Conservation (phyloP, 768 basidiomycete genomes). For the Leucocoprinus leucothites region DNA sequence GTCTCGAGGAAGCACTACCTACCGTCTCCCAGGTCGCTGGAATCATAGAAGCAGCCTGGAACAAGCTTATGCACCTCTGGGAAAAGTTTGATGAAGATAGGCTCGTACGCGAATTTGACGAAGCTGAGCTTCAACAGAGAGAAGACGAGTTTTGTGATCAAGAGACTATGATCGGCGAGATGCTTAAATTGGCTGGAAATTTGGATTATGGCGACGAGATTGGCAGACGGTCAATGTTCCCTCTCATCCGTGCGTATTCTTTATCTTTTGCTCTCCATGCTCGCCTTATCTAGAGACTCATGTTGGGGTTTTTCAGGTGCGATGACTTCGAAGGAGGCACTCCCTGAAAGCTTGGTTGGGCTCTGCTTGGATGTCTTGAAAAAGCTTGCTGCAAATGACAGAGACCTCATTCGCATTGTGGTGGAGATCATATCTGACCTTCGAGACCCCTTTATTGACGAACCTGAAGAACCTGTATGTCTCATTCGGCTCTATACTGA, state of each 20-base stretch:
- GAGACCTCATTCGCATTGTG: conserved; percentile 83
- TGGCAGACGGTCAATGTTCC: conserved; percentile 84
- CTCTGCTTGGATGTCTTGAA: conserved; percentile 82
- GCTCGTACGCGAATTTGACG: conserved; percentile 21
- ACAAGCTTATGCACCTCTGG: conserved; percentile 34
- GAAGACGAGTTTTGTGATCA: conserved; percentile 49
- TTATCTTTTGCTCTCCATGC: too few species aligned
- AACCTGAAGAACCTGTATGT: conserved; percentile 17
- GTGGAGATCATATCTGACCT: conserved; percentile 87
- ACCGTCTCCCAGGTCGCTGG: conserved; percentile 84
- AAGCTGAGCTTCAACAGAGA: conserved; percentile 33
- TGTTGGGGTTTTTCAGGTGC: conserved; percentile 43
- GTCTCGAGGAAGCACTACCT: conserved; percentile 71
- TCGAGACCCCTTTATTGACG: conserved; percentile 48
- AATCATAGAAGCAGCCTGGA: conserved; percentile 68
- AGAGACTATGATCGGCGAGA: conserved; percentile 75
- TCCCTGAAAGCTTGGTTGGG: conserved; percentile 70
- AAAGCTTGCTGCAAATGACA: conserved; percentile 66
- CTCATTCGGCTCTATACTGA: neutral
- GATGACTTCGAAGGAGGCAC: conserved; percentile 70
- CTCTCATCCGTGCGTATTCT: conserved; percentile 67
- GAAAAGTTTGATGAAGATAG: conserved; percentile 21
- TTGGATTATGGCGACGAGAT: conserved; percentile 93
- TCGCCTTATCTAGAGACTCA: neutral
- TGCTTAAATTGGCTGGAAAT: conserved; percentile 74